Evolutionary conservation across 2,329 filamentous ascomycete genomes (phyloP).

Genomic region (Tolypocladium cylindrosporum): DNA sequence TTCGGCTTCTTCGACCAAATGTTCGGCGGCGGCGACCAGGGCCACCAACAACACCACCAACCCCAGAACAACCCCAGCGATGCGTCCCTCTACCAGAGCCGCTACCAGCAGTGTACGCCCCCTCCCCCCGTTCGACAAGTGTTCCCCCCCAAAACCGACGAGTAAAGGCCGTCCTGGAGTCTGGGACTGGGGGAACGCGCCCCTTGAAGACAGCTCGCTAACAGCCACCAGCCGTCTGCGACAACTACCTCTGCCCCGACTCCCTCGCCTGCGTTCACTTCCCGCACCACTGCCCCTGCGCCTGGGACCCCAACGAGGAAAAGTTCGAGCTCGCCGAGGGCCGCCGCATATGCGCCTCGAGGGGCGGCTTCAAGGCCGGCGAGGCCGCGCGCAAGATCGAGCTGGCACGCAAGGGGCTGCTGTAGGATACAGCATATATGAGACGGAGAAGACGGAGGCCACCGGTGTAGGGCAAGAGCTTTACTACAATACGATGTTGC

Average conservation of each 20-base stretch:
- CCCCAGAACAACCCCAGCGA: conserved; percentile 75
- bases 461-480: background rate
- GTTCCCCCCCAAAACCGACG: too few species aligned
- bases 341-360: conserved; percentile 62
- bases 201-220: background rate
- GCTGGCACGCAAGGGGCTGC: conserved; percentile 65
- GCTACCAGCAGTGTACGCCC: conserved; percentile 54
- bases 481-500: background rate
- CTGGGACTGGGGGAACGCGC: background rate
- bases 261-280: conserved; percentile 93
- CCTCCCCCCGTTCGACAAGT: background rate
- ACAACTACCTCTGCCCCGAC: conserved; percentile 88
- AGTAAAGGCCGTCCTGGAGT: too few species aligned
- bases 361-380: conserved; percentile 62
- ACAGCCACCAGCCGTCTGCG: conserved; percentile 57
- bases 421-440: conserved; percentile 31
- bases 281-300: conserved; percentile 93
- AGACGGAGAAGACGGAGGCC: background rate
- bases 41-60: conserved; percentile 45
- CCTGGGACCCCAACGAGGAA: conserved; percentile 66
- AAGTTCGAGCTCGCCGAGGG: conserved; percentile 69
- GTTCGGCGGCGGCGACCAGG: conserved; percentile 56
- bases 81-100: conserved; percentile 65
- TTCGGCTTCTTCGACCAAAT: conserved; percentile 97
- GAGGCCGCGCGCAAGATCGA: conserved; percentile 70